Conservation (phyloP, 495 filamentous ascomycete genomes). For the Penicillium chermesinum region DNA sequence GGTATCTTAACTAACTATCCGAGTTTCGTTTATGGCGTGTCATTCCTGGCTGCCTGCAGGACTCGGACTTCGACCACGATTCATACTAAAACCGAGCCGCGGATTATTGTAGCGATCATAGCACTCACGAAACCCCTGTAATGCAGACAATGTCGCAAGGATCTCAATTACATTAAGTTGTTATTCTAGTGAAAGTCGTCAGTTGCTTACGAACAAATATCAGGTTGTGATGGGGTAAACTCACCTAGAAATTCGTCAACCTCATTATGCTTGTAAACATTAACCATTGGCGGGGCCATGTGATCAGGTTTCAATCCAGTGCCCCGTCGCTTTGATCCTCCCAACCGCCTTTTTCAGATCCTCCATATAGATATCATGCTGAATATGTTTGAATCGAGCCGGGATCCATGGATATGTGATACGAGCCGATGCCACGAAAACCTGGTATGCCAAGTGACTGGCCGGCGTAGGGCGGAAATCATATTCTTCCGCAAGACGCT, state of each 20-base stretch:
- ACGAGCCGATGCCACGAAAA: conserved; percentile 8
- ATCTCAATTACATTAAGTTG: too few relatives aligned
- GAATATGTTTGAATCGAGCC: conserved; percentile 4
- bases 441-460: conserved; percentile 3
- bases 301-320: conserved; percentile 6
- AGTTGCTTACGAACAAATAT: too few relatives aligned
- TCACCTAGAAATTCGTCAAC: too few relatives aligned
- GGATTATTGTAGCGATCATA: too few relatives aligned
- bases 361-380: conserved; percentile 16
- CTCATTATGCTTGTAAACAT: too few relatives aligned
- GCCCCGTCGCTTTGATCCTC: conserved; percentile 9
- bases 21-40: neutral
- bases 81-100: too few relatives aligned
- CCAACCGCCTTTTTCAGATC: conserved; percentile 12
- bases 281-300: neutral
- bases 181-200: too few relatives aligned
- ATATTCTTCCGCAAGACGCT: conserved; percentile 11
- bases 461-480: conserved; percentile 5
- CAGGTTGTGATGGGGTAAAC: too few relatives aligned
- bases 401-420: conserved; percentile 9
- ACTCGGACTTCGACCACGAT: too few relatives aligned
- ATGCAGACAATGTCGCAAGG: too few relatives aligned
- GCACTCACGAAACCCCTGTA: too few relatives aligned
- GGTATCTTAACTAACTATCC: neutral
- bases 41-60: neutral